These are phyloP conservation scores for Kingdonia uniflora DNA, from an alignment of 164 flowering plant genomes.

Conservation along the genomic window DNA sequence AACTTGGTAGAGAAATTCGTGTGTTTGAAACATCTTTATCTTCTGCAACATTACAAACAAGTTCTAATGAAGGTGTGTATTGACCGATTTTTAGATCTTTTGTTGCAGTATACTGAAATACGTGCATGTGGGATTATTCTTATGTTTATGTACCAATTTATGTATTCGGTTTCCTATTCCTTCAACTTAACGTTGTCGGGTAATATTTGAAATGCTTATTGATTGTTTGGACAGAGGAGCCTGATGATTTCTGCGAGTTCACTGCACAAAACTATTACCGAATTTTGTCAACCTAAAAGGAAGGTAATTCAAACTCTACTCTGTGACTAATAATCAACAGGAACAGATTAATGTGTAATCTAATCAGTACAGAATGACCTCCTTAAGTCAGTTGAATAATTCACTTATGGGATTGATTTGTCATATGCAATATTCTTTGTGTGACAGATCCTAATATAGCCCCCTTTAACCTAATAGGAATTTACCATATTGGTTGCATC, in stretches of 20 bases:
- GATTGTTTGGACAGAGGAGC: conserved; percentile 41
- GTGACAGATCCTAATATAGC: too few relatives aligned
- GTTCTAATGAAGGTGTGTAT: conserved; percentile 32
- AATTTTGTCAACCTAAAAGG: conserved; percentile 48
- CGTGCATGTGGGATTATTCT: too few relatives aligned
- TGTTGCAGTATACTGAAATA: too few relatives aligned
- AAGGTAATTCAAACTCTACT: conserved; percentile 36
- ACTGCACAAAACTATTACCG: conserved; percentile 75
- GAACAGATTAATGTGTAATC: too few relatives aligned
- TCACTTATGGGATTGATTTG: too few relatives aligned
- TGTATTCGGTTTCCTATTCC: not conserved
- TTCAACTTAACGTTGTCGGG: not conserved
- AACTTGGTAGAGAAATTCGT: conserved; percentile 64
- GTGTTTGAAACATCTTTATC: conserved; percentile 52
- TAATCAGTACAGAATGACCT: not conserved
- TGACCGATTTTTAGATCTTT: not conserved
- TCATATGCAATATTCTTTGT: too few relatives aligned
- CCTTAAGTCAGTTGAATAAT: too few relatives aligned
- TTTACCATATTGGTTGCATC: too few relatives aligned
- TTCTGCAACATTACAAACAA: conserved; percentile 24
- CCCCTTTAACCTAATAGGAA: too few relatives aligned
- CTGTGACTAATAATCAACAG: too few relatives aligned
- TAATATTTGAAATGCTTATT: conserved; percentile 1
- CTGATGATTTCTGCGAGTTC: conserved; percentile 78
- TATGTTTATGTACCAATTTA: not conserved